phyloP scores from a whole-genome alignment of 140 eudicot genomes.

The Cichorium intybus region DNA sequence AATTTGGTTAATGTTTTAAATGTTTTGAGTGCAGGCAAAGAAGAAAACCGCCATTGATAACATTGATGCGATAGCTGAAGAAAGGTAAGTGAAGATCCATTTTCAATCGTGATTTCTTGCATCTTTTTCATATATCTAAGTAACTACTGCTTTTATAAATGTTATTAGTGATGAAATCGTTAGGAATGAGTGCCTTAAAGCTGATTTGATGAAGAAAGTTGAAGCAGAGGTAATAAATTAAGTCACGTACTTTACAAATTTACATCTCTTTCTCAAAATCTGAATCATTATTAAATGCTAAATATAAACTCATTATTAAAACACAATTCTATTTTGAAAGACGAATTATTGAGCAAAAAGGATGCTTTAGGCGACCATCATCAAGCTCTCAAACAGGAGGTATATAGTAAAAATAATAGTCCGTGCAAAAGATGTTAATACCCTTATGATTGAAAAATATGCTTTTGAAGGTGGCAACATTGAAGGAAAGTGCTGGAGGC shows the following conservation, averaged over 20 bases:
- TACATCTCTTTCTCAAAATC: too few relatives aligned
- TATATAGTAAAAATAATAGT: constrained; percentile 11
- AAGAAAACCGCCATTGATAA: constrained; percentile 78
- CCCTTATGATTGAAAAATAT: background rate
- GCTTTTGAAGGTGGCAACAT: constrained; percentile 56
- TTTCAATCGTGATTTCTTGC: background rate
- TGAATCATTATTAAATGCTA: background rate
- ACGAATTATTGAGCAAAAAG: constrained; percentile 56
- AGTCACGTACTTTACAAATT: background rate
- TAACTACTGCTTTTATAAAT: constrained; percentile 15
- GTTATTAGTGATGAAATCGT: constrained; percentile 61
- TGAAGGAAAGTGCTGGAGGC: constrained; percentile 67
- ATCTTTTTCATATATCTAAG: background rate
- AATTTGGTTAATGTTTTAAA: constrained; percentile 1
- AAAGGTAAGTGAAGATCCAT: constrained; percentile 54
- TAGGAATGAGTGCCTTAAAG: constrained; percentile 61
- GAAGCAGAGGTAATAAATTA: constrained; percentile 51
- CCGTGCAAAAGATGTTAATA: background rate
- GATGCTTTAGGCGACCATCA: constrained; percentile 67
- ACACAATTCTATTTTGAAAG: constrained; percentile 54
- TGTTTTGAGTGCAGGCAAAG: constrained; percentile 52
- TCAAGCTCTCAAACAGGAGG: constrained; percentile 80
- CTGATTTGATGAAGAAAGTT: constrained; percentile 46
- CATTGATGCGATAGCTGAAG: constrained; percentile 46
- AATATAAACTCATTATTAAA: constrained; percentile 22